Percentiles rank a stretch among this genome's conserved stretches.
phyloP scores from a whole-genome alignment of 257 asterid genomes.

The Verbena officinalis region DNA sequence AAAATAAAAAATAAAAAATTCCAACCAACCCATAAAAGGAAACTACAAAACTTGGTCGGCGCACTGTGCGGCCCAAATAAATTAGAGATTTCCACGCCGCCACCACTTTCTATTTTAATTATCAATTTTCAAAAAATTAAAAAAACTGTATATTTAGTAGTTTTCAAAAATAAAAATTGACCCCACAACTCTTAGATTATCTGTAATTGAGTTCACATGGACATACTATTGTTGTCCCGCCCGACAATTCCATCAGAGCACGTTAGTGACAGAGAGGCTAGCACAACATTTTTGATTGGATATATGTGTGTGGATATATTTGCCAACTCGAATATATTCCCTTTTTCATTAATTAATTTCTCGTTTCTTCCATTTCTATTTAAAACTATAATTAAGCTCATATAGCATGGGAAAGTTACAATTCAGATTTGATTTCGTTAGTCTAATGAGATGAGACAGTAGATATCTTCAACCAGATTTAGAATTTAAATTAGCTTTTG shows the following conservation, averaged over 20 bases:
- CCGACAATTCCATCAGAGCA: constrained; percentile 42
- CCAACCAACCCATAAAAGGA: constrained; percentile 24
- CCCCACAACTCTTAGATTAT: too few species aligned
- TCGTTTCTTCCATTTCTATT: background rate
- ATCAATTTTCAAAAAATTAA: background rate
- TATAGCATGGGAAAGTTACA: too few species aligned
- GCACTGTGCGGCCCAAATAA: constrained; percentile 41
- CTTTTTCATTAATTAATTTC: background rate
- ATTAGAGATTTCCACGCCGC: constrained; percentile 2
- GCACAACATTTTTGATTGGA: constrained; percentile 38
- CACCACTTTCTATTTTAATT: background rate
- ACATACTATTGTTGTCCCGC: constrained; percentile 23
- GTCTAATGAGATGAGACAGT: too few species aligned
- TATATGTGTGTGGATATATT: constrained; percentile 25
- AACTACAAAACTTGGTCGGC: constrained; percentile 42
- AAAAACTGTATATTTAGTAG: background rate
- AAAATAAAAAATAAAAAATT: background rate
- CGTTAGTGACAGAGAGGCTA: constrained; percentile 46
- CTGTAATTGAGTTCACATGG: constrained; percentile 30
- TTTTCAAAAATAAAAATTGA: background rate
- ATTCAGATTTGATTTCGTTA: too few species aligned
- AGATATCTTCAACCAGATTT: too few species aligned
- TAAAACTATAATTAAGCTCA: too few species aligned
- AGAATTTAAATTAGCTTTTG: too few species aligned
- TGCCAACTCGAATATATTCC: constrained; percentile 30